Conservation (phyloP, 495 filamentous ascomycete genomes). For the Penicillium atrosanguineum region DNA sequence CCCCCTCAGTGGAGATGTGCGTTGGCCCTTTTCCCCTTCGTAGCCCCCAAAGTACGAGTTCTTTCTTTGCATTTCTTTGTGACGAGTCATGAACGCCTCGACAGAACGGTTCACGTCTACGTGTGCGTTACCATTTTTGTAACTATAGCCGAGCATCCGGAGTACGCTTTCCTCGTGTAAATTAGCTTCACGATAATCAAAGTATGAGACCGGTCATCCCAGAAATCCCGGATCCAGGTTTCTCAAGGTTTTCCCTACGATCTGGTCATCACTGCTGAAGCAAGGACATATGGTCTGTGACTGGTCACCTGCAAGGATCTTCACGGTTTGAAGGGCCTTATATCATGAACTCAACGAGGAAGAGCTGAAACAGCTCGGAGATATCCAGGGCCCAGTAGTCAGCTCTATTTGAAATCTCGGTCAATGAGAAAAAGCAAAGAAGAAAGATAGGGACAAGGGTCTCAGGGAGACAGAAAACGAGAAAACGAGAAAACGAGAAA, state of each 20-base stretch:
- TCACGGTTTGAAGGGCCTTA: not conserved
- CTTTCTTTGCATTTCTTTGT: not conserved
- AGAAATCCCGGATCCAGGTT: not conserved
- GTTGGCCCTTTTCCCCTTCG: not conserved
- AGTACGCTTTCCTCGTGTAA: not conserved
- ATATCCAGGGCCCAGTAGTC: slow-evolving; percentile 1
- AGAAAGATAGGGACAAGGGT: not conserved
- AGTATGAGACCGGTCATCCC: not conserved
- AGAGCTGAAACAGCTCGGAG: slow-evolving; percentile 12
- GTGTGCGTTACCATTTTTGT: not conserved
- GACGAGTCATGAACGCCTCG: slow-evolving; percentile 19
- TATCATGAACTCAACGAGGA: slow-evolving; percentile 13
- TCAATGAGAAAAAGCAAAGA: not conserved
- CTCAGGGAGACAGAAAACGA: not conserved
- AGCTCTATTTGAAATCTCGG: slow-evolving; percentile 4
- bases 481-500: too few relatives aligned
- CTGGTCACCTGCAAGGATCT: not conserved
- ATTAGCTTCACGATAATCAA: not conserved
- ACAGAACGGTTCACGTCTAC: slow-evolving; percentile 3
- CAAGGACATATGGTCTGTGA: not conserved
- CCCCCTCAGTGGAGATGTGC: not conserved
- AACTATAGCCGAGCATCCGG: not conserved
- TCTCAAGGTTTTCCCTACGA: not conserved
- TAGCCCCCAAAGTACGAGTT: not conserved
- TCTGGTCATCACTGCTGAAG: not conserved